A percentile compares a stretch with the other conserved stretches of the same genome.
Conservation (phyloP, 306 rosid species). For the Prunus padus region DNA sequence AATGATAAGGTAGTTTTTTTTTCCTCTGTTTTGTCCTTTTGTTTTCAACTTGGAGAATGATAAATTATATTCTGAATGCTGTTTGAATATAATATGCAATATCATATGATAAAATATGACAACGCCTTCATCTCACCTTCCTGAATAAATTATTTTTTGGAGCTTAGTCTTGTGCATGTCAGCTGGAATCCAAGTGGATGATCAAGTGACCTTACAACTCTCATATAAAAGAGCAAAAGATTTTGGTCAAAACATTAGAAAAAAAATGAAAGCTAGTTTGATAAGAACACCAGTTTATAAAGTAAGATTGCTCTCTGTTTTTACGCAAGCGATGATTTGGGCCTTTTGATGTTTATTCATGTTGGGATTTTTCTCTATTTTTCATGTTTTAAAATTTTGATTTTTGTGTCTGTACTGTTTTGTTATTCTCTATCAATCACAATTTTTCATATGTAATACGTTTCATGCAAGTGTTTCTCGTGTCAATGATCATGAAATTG, state of each 20-base stretch:
- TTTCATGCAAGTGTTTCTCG: neutral
- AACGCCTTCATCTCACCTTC: neutral
- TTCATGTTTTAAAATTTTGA: too few species aligned
- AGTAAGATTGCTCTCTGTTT: too few species aligned
- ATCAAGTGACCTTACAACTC: neutral
- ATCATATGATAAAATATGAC: neutral
- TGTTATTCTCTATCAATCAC: fast-evolving
- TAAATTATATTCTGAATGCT: neutral
- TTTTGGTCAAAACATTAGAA: neutral
- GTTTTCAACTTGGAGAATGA: neutral
- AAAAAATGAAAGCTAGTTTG: neutral
- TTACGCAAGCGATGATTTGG: too few species aligned
- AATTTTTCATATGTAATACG: fast-evolving
- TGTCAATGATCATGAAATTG: neutral
- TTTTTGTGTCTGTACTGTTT: too few species aligned
- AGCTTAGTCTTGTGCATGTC: conserved; percentile 2
- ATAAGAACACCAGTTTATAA: neutral
- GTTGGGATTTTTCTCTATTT: too few species aligned
- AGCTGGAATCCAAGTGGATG: conserved; percentile 12
- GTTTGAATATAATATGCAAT: neutral
- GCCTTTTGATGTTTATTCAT: too few species aligned
- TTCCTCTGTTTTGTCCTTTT: neutral
- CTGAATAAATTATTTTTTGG: neutral
- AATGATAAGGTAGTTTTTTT: neutral
- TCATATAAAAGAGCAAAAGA: neutral